Evolutionary conservation across 768 basidiomycete species (phyloP).

Genomic region (Baorangia bicolor): DNA sequence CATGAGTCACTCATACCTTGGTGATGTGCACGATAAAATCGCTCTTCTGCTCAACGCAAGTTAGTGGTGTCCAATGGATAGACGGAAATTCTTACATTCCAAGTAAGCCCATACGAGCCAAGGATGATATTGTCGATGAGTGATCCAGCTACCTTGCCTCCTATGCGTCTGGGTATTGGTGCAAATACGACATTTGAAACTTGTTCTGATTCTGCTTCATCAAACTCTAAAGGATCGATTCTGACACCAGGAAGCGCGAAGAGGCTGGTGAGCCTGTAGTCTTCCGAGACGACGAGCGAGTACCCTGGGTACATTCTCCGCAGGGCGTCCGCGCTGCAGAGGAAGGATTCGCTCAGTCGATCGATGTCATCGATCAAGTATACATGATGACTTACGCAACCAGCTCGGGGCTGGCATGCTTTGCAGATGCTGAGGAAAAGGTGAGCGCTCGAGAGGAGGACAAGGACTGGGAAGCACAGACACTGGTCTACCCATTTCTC

Average conservation of each 20-base stretch:
- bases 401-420: constrained; percentile 44
- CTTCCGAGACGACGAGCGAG: constrained; percentile 54
- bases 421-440: constrained; percentile 48
- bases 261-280: constrained; percentile 45
- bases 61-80: constrained; percentile 1
- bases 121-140: constrained; percentile 51
- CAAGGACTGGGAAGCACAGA: constrained; percentile 23
- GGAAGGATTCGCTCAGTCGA: background rate
- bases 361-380: constrained; percentile 1
- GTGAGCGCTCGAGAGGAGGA: constrained; percentile 1
- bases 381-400: constrained; percentile 39
- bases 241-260: constrained; percentile 50
- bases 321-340: constrained; percentile 44
- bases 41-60: constrained; percentile 38
- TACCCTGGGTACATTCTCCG: constrained; percentile 60
- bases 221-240: constrained; percentile 46
- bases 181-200: constrained; percentile 50
- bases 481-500: constrained; percentile 53
- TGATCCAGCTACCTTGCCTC: constrained; percentile 47
- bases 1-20: constrained; percentile 38
- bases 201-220: constrained; percentile 45
- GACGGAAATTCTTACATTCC: constrained; percentile 47
- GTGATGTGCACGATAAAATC: constrained; percentile 56
- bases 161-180: constrained; percentile 42
- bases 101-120: constrained; percentile 54